Evolutionary conservation across 2,329 filamentous ascomycete species (phyloP), one percentile per base, ranked within the genome.

Genomic region (Fusarium torulosum): DNA sequence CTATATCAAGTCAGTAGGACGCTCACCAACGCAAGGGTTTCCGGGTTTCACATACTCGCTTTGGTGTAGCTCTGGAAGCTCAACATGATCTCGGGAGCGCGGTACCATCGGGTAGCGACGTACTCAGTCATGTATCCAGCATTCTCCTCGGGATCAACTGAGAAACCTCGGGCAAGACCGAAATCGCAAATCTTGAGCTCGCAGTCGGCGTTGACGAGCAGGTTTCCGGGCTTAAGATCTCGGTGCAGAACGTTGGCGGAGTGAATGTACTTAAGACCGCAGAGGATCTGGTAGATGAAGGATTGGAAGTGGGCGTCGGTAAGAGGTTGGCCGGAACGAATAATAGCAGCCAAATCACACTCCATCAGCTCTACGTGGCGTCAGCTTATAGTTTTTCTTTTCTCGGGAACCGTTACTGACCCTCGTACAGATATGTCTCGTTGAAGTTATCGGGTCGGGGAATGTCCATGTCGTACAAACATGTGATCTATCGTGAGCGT

Each of bases 41-140:
- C 27, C 4, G 33, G 25, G 45, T 27, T 20, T 33, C 10, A 95
- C 94, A 58, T 89, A 98, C 96, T 99, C 73, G 96, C 96, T 93
- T 99, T 99, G 75, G 96, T 99, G 81, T 99, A 99, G 84, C 94
- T 97, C 82, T 98, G 95, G 88, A 99, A 99, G 84, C 94, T 97
- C 80, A 99, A 84, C 96, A 99, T 99, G 74, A 99, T 99, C 81
- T 99, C 96, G 7, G 96, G 96, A 5, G 96, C 96, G 81, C 86
- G 85, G 75, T 89, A 99, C 96, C 96, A 99, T 83, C 96, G 88
- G 52, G 96, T 99, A 50, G 96, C 96, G 56, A 99, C 96, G 76
- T 99, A 99, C 82, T 99, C 96, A 13, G 96, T 99, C 96, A 99
- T 98, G 82, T 98, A 99, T 21, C 96, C 96, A 19, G 96, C 96